Percentiles rank a stretch among this genome's conserved stretches.
phyloP scores from a whole-genome alignment of 208 protist genomes.

The Trypanosoma caninum region DNA sequence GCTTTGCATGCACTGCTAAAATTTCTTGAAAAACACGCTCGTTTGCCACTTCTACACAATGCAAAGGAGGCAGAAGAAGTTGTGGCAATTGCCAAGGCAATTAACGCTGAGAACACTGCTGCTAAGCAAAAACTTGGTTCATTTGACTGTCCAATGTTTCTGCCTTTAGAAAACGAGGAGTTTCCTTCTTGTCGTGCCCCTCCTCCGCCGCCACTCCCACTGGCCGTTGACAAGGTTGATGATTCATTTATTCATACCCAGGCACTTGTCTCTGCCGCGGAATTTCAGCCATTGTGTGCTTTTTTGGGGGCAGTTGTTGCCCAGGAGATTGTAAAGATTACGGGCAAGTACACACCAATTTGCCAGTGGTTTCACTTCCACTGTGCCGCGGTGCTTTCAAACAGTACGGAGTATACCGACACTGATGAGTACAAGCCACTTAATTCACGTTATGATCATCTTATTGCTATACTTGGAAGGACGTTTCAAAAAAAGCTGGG shows the following conservation, averaged over 20 bases:
- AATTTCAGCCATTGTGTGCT: constrained; percentile 88
- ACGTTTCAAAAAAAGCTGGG: constrained; percentile 58
- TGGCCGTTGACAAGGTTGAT: constrained; percentile 57
- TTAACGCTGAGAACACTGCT: constrained; percentile 54
- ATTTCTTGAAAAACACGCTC: constrained; percentile 65
- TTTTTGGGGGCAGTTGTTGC: constrained; percentile 94
- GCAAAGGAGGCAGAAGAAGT: constrained; percentile 55
- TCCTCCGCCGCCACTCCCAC: constrained; percentile 50
- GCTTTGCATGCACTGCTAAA: constrained; percentile 52
- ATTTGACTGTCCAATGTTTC: constrained; percentile 2
- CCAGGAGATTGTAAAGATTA: constrained; percentile 97
- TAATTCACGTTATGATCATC: constrained; percentile 67
- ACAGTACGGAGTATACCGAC: constrained; percentile 30
- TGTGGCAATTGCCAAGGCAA: constrained; percentile 41
- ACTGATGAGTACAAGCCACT: constrained; percentile 43
- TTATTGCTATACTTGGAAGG: constrained; percentile 77
- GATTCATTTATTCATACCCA: constrained; percentile 39
- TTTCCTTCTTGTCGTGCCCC: constrained; percentile 57
- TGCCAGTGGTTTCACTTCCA: constrained; percentile 96
- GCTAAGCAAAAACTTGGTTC: background rate
- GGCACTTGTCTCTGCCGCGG: constrained; percentile 63
- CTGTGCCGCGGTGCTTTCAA: constrained; percentile 69
- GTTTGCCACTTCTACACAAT: constrained; percentile 65
- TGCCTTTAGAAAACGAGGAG: constrained; percentile 43
- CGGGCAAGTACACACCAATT: constrained; percentile 96